These are phyloP conservation scores for Vigna nakashimae DNA, from an alignment of 306 rosid genomes.

Conservation along the genomic window DNA sequence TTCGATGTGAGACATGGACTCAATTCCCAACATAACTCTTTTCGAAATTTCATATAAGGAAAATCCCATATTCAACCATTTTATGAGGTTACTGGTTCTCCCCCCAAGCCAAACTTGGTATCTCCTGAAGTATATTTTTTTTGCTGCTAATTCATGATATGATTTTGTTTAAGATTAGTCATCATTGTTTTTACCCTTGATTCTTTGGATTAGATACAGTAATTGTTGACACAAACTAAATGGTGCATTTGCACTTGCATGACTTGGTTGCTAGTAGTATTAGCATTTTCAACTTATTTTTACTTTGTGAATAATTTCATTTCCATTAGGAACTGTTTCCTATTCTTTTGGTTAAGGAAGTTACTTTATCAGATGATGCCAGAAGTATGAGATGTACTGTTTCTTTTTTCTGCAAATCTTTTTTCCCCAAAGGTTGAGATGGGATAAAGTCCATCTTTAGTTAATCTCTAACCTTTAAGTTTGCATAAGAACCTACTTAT, in stretches of 20 bases:
- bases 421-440: not conserved
- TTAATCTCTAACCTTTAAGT: constrained; percentile 9
- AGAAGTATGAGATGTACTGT: not conserved
- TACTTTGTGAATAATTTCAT: not conserved
- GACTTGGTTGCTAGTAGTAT: not conserved
- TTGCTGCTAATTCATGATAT: too few relatives aligned
- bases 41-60: too few relatives aligned
- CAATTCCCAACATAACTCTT: too few relatives aligned
- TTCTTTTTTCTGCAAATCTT: not conserved
- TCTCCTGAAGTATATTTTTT: too few relatives aligned
- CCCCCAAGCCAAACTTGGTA: too few relatives aligned
- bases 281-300: not conserved
- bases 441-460: not conserved
- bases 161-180: too few relatives aligned
- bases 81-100: too few relatives aligned
- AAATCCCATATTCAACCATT: too few relatives aligned
- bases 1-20: too few relatives aligned
- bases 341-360: not conserved
- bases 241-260: not conserved
- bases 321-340: not conserved
- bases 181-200: too few relatives aligned
- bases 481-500: constrained; percentile 2
- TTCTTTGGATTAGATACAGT: too few relatives aligned
- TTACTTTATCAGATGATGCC: not conserved
- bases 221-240: too few relatives aligned